A percentile compares a stretch with the other conserved stretches of the same genome.
phyloP scores from a whole-genome alignment of 768 basidiomycete species.

The Clathrus columnatus region DNA sequence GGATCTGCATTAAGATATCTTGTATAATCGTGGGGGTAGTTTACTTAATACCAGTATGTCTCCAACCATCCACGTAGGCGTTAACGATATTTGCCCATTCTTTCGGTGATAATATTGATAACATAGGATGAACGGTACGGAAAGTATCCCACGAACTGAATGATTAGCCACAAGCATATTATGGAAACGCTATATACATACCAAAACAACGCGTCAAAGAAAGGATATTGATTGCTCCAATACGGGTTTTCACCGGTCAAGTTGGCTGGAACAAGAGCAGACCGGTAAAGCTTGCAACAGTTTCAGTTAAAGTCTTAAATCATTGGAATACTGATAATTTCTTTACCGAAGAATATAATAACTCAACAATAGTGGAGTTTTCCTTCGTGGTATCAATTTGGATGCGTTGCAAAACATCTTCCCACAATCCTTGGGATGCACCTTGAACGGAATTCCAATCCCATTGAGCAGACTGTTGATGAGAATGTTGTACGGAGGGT shows the following conservation, averaged over 20 bases:
- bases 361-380: conserved; percentile 33
- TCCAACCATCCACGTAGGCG: conserved; percentile 44
- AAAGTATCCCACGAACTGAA: conserved; percentile 46
- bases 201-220: conserved; percentile 47
- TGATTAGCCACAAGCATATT: conserved; percentile 1
- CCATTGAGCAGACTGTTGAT: conserved; percentile 22
- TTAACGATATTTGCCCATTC: conserved; percentile 42
- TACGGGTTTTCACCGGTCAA: conserved; percentile 43
- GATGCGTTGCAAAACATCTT: conserved; percentile 34
- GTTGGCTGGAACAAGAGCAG: conserved; percentile 43
- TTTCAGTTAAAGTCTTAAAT: background rate
- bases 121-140: conserved; percentile 42
- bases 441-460: conserved; percentile 34
- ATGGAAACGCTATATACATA: conserved; percentile 14
- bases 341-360: conserved; percentile 41
- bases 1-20: background rate
- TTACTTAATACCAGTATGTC: conserved; percentile 30
- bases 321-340: background rate
- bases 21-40: background rate
- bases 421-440: conserved; percentile 34
- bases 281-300: conserved; percentile 35
- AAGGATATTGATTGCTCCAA: conserved; percentile 38
- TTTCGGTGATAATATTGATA: conserved; percentile 35
- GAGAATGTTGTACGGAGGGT: background rate
- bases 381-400: conserved; percentile 27